These are phyloP conservation scores for Saprolegnia parasitica DNA, from an alignment of 352 stramenopile genomes.

Conservation along the genomic window DNA sequence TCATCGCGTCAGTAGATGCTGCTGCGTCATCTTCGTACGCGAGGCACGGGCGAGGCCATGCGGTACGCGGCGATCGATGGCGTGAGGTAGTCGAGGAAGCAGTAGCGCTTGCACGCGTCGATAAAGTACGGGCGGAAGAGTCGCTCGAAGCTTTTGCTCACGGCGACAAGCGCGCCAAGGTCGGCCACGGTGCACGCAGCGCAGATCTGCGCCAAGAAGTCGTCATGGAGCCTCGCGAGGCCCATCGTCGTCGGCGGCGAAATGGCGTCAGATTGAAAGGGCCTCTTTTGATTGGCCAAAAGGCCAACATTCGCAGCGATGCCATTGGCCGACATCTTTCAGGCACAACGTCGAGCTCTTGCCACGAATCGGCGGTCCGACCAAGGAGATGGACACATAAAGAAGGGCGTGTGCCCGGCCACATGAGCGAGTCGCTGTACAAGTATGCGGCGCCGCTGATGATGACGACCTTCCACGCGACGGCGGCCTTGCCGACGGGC, in stretches of 20 bases:
- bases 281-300: too few relatives aligned
- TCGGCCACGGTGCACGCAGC: neutral
- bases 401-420: too few relatives aligned
- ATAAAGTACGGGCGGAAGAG: neutral
- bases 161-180: neutral
- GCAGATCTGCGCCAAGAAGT: neutral
- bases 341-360: too few relatives aligned
- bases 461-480: too few relatives aligned
- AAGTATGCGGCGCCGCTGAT: too few relatives aligned
- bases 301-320: too few relatives aligned
- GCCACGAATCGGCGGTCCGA: too few relatives aligned
- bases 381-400: too few relatives aligned
- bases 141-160: neutral
- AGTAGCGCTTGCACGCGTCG: slow-evolving; percentile 50
- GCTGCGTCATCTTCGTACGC: slow-evolving; percentile 21
- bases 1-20: neutral
- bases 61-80: slow-evolving; percentile 60
- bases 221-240: neutral
- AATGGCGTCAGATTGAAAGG: too few relatives aligned
- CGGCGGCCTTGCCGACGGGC: too few relatives aligned
- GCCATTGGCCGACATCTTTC: too few relatives aligned
- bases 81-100: slow-evolving; percentile 52
- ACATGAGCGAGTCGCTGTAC: too few relatives aligned
- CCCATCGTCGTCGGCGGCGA: neutral
- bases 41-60: slow-evolving; percentile 51